Evolutionary conservation across 2,329 filamentous ascomycete species (phyloP), one percentile per base, ranked within the genome.

Genomic region (Aureobasidium vineae): DNA sequence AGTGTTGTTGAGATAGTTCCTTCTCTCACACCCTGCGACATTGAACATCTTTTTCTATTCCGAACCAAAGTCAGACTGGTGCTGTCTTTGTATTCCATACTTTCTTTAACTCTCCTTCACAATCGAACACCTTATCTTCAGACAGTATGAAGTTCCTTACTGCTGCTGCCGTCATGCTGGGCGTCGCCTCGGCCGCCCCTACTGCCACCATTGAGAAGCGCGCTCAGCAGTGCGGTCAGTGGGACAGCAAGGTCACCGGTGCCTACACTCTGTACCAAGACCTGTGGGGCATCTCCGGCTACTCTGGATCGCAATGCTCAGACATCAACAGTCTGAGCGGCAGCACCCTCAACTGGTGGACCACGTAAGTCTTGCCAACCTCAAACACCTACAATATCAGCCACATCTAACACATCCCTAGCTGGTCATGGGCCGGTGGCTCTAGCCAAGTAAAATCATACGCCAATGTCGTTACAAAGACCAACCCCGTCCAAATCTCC

Each of bases 251-350:
- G 41, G 54, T 69, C 21, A 73, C 72, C 7, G 75, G 74, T 49
- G 69, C 70, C 45, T 78, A 73, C 73, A 77, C 75, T 47, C 65
- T 78, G 69, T 73, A 78, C 69, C 71, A 76, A 69, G 77, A 82
- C 73, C 77, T 81, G 36, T 83, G 81, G 81, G 80, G 79, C 68
- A 66, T 73, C 49, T 71, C 53, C 40, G 66, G 72, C 52, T 80
- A 79, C 10, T 79, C 79, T 4, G 81, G 81, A 33, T 78, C 73
- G 2, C 80, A 82, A 71, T 83, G 81, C 75, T 79, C 79, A 28
- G 77, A 75, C 33, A 76, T 80, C 66, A 76, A 79, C 66, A 73
- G 77, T 63, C 70, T 79, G 38, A 75, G 70, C 59, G 76, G 75
- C 36, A 72, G 50, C 60, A 77, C 73, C 5, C 71, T 82, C 19